phyloP scores from a whole-genome alignment of 2,329 filamentous ascomycete species.

The Lomentospora prolificans region DNA sequence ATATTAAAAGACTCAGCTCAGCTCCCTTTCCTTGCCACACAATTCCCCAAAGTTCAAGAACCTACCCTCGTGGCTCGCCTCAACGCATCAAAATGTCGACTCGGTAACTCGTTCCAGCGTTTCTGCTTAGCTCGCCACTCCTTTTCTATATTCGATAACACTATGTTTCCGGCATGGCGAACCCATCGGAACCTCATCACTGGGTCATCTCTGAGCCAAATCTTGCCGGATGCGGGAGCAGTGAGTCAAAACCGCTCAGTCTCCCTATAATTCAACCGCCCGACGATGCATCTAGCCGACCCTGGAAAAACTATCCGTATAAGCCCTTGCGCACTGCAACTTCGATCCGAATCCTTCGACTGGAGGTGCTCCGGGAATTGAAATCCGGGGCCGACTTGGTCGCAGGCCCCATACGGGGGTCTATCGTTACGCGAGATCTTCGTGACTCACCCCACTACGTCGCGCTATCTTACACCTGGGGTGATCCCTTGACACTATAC shows the following conservation, averaged over 20 bases:
- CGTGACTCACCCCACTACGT: neutral
- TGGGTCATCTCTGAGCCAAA: too few species aligned
- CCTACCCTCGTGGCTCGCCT: too few species aligned
- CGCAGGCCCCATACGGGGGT: neutral
- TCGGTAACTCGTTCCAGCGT: too few species aligned
- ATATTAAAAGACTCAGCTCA: too few species aligned
- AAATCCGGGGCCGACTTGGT: neutral
- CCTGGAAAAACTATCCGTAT: neutral
- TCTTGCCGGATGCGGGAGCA: too few species aligned
- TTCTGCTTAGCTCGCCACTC: too few species aligned
- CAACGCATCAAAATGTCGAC: too few species aligned
- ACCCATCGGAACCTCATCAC: too few species aligned
- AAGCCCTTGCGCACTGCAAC: neutral
- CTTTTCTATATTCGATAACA: too few species aligned
- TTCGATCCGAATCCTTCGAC: neutral
- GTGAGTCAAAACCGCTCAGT: neutral
- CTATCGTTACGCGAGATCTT: neutral
- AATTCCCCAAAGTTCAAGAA: too few species aligned
- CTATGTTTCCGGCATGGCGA: too few species aligned
- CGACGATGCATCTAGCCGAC: neutral
- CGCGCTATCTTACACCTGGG: neutral
- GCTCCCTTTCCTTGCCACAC: too few species aligned
- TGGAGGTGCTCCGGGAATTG: neutral
- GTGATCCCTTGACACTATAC: neutral
- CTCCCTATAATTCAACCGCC: neutral